Evolutionary conservation across 2,329 filamentous ascomycete species (phyloP).

Genomic region (Aureobasidium sp.): DNA sequence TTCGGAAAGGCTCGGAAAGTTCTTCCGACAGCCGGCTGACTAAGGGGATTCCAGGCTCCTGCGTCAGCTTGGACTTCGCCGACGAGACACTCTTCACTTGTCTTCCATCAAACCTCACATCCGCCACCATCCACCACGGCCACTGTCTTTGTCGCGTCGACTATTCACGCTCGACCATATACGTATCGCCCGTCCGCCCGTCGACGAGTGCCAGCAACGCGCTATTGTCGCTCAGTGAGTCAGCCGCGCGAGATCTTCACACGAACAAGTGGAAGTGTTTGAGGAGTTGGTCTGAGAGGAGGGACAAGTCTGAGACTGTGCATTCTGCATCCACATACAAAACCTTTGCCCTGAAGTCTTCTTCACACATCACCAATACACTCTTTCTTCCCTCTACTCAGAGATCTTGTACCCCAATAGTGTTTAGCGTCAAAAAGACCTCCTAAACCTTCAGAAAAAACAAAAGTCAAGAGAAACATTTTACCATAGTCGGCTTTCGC

Average conservation of each 20-base stretch:
- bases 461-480: constrained; percentile 4
- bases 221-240: constrained; percentile 7
- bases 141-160: background rate
- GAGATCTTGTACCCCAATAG: constrained; percentile 10
- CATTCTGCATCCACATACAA: constrained; percentile 6
- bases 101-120: background rate
- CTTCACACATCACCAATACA: constrained; percentile 5
- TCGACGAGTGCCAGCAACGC: constrained; percentile 1
- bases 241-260: constrained; percentile 10
- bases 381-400: constrained; percentile 5
- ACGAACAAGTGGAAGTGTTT: constrained; percentile 11
- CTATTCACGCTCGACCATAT: too few species aligned
- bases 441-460: constrained; percentile 9
- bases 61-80: background rate
- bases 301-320: constrained; percentile 5
- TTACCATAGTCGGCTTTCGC: constrained; percentile 11
- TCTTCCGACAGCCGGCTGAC: background rate
- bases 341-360: constrained; percentile 3
- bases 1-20: background rate
- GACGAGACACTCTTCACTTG: background rate
- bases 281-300: constrained; percentile 11
- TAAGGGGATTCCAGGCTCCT: background rate
- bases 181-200: background rate
- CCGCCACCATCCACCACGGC: background rate
- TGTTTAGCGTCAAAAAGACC: constrained; percentile 7